Base-by-base conservation (phyloP, 306 rosid species). In the Sicyos baderoa region DNA sequence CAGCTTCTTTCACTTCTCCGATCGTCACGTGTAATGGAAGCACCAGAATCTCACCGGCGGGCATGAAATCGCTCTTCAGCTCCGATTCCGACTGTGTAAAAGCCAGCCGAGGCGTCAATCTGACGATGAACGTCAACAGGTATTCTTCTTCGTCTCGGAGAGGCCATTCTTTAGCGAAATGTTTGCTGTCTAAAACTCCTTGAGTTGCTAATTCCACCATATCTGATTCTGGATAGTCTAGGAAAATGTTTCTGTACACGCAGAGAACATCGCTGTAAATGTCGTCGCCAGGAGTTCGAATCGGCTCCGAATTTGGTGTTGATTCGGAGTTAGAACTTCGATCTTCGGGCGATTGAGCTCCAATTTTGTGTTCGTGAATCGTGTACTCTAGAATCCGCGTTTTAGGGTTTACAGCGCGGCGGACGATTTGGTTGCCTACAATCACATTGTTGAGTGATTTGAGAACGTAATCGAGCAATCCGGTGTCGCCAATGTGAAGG, bases 401-500 rank as follows among this genome's bases (percentile, higher is more conserved):
- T 10, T 79, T 50, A 11, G 96, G 88, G 64, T 92, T 92, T 57
- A 89, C 92, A 62, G 79, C 81, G 17, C 96, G 90, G 16, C 95
- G 85, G 52, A 92, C 88, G 0, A 92, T 76, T 12, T 79, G 83
- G 69, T 79, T 78, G 54, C 90, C 97, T 27, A 92, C 91, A 58
- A 86, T 71, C 52, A 86, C 85, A 70, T 92, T 89, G 79, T 86
- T 87, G 27, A 92, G 65, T 53, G 97, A 92, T 79, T 92, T 92
- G 59, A 92, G 82, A 45, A 89, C 96, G 72, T 85, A 86, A 56
- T 92, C 97, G 27, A 92, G 90, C 72, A 92, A 76, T 19, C 97
- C 97, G 0, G 97, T 92, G 72, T 92, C 96, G 44, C 96, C 97
- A 48, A 92, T 89, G 66, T 86, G 95, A 13, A 89, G 85, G 72